Percentiles rank a stretch among this genome's conserved stretches.
phyloP scores from a whole-genome alignment of 352 stramenopile species.

The Thalassiosira mediterranea region DNA sequence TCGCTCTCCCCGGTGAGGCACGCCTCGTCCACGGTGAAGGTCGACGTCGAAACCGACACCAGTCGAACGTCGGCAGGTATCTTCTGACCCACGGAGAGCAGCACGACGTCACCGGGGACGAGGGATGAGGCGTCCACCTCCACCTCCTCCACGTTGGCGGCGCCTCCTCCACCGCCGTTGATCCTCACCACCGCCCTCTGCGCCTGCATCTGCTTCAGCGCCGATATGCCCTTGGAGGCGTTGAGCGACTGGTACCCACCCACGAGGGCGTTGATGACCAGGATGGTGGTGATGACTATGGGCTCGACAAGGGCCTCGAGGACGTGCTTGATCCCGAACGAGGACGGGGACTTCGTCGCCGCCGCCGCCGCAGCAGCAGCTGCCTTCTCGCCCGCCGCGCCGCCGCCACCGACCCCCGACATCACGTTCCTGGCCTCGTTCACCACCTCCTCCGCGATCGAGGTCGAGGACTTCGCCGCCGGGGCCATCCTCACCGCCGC shows the following conservation, averaged over 20 bases:
- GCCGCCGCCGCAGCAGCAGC: neutral
- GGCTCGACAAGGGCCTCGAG: constrained; percentile 90
- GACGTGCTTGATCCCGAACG: constrained; percentile 44
- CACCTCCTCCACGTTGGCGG: constrained; percentile 37
- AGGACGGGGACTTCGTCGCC: neutral
- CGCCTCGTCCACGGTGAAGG: constrained; percentile 92
- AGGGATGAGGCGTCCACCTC: constrained; percentile 88
- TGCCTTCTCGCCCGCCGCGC: too few relatives aligned
- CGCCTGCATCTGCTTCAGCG: constrained; percentile 77
- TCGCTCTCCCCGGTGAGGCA: constrained; percentile 95
- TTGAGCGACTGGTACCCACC: neutral
- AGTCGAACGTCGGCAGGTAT: constrained; percentile 95
- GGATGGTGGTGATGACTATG: constrained; percentile 66
- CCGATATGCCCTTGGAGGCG: neutral
- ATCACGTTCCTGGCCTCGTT: constrained; percentile 35
- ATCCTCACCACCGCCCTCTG: constrained; percentile 87
- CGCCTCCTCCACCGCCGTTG: constrained; percentile 3
- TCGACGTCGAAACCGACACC: constrained; percentile 94
- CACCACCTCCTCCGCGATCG: constrained; percentile 38
- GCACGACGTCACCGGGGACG: constrained; percentile 95
- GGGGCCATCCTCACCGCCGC: constrained; percentile 53
- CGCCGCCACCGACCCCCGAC: neutral
- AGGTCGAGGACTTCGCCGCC: constrained; percentile 5
- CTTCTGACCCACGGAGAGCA: constrained; percentile 95
- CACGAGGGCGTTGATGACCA: constrained; percentile 40